Percentiles rank a stretch among this genome's conserved stretches.
Evolutionary conservation across 164 flowering plant species (phyloP).

Genomic region (Pachysandra terminalis): DNA sequence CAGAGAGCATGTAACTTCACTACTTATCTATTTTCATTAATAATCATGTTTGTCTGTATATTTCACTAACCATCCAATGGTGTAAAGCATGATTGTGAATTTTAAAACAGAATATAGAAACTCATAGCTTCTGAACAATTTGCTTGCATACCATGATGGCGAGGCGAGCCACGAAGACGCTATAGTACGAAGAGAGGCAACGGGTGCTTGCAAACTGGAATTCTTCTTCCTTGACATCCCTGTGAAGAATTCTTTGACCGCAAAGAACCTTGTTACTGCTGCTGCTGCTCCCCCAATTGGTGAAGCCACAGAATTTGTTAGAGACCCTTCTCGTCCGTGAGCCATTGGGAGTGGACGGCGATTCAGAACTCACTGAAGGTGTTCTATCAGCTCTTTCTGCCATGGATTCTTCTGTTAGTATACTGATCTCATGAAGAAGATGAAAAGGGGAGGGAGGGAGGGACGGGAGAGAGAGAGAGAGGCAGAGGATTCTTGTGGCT

Average conservation of each 20-base stretch:
- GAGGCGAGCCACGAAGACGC: slow-evolving; percentile 91
- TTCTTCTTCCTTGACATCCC: slow-evolving; percentile 53
- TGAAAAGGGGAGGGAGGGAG: neutral
- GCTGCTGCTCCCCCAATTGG: slow-evolving; percentile 25
- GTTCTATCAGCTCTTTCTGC: slow-evolving; percentile 14
- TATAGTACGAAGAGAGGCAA: slow-evolving; percentile 86
- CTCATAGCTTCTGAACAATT: no score
- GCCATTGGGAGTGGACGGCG: slow-evolving; percentile 22
- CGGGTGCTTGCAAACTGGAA: slow-evolving; percentile 46
- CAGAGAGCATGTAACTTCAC: no score
- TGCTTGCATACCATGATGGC: slow-evolving; percentile 74
- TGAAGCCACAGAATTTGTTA: slow-evolving; percentile 29
- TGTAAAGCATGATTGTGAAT: no score
- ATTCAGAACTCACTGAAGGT: slow-evolving; percentile 24
- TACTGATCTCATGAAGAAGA: neutral
- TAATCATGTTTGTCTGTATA: no score
- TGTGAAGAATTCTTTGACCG: slow-evolving; percentile 34
- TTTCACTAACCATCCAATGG: no score
- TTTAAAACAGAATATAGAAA: neutral
- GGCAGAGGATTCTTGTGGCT: neutral
- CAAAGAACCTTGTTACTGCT: slow-evolving; percentile 21
- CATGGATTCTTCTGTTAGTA: slow-evolving; percentile 16
- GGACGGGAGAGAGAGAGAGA: slow-evolving; percentile 14
- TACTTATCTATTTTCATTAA: no score
- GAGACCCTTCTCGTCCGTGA: slow-evolving; percentile 18